Evolutionary conservation across 2,329 filamentous ascomycete species (phyloP).

Genomic region (Sclerotiophoma versabilis): DNA sequence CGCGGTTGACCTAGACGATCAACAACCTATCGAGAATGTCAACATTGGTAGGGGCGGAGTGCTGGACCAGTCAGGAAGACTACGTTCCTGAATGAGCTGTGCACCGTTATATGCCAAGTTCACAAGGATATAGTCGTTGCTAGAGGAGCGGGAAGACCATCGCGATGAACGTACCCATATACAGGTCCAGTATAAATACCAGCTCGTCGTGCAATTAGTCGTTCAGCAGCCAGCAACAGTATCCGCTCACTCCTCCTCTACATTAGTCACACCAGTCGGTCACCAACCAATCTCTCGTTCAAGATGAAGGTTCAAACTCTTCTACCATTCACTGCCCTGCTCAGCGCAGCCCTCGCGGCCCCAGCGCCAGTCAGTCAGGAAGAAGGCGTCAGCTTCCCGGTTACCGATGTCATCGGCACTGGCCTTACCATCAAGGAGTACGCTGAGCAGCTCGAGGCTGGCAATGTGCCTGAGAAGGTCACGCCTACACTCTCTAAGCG

Average conservation of each 20-base stretch:
- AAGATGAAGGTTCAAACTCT: slow-evolving; percentile 32
- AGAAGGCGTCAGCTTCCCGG: slow-evolving; percentile 32
- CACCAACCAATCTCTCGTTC: background rate
- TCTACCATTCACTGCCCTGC: slow-evolving; percentile 26
- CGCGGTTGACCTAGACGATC: slow-evolving; percentile 7
- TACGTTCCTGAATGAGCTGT: slow-evolving; percentile 12
- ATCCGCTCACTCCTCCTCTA: background rate
- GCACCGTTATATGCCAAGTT: slow-evolving; percentile 18
- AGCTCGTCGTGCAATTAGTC: background rate
- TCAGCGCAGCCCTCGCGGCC: slow-evolving; percentile 24
- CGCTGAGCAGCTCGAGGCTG: slow-evolving; percentile 29
- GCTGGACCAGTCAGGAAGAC: slow-evolving; percentile 8
- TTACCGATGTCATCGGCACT: slow-evolving; percentile 34
- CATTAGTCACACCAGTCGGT: too few species aligned
- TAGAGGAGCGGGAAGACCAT: background rate
- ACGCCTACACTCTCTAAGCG: slow-evolving; percentile 19
- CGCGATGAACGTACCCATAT: background rate
- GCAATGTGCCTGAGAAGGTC: slow-evolving; percentile 10
- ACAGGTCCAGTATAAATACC: slow-evolving; percentile 4
- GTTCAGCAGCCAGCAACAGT: slow-evolving; percentile 1
- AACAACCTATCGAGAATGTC: slow-evolving; percentile 1
- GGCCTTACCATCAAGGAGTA: slow-evolving; percentile 36
- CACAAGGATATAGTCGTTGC: background rate
- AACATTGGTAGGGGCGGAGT: slow-evolving; percentile 3
- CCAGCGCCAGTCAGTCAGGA: slow-evolving; percentile 17